Base-by-base conservation (phyloP, 345 rosid species). In the Balakata baccata region DNA sequence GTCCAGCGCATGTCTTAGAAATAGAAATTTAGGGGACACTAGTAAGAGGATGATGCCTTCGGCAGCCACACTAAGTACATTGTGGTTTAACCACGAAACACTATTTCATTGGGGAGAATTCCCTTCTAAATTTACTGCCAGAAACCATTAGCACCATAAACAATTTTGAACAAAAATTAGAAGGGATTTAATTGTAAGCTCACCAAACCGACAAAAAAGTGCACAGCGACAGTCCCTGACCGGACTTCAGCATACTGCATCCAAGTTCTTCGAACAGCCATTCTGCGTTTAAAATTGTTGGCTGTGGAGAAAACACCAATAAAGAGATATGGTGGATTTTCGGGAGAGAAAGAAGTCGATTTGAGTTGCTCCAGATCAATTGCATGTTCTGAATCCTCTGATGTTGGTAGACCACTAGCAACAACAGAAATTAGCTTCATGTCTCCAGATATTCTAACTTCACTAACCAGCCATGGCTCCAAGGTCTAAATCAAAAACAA, bases 181-280 rank as follows among this genome's bases (percentile, higher is more conserved):
- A 58, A 37, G 62, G 73, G 16, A 25, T 43, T 17, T 43, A 58
- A 20, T 56, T 50, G 17, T 61, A 64, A 74, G 61, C 97, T 83
- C 82, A 95, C 99, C 93, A 95, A 85, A 71, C 99, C 99, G 79
- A 95, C 98, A 80, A 95, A 95, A 86, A 95, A 95, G 68, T 94
- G 98, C 72, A 89, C 99, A 71, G 88, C 98, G 71, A 87, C 92
- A 68, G 76, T 74, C 75, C 99, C 96, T 6, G 93, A 87, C 56
- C 88, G 83, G 39, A 89, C 91, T 82, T 87, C 89, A 81, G 85
- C 77, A 73, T 89, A 91, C 76, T 95, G 98, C 99, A 95, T 92
- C 99, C 99, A 95, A 72, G 99, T 92, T 80, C 98, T 88, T 77
- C 98, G 85, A 64, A 95, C 94, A 83, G 97, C 93, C 99, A 95